These are phyloP conservation scores for Thymus quinquecostatus DNA, from an alignment of 257 asterid genomes.

Conservation along the genomic window DNA sequence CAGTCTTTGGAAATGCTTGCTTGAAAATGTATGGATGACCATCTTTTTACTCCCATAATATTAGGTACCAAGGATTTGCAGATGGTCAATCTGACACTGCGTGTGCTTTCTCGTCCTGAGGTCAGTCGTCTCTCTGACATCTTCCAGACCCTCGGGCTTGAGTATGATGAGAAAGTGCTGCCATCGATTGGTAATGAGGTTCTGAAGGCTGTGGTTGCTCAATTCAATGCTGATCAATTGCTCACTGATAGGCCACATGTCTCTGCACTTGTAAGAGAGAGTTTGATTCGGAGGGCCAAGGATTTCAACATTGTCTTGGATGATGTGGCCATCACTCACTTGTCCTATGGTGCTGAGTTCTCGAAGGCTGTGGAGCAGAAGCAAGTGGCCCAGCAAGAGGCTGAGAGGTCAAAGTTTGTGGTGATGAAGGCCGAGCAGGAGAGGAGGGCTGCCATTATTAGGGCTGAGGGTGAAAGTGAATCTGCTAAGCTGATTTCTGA, in stretches of 20 bases:
- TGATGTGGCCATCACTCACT: constrained; percentile 93
- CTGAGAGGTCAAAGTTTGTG: constrained; percentile 89
- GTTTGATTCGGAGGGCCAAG: constrained; percentile 79
- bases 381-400: constrained; percentile 99
- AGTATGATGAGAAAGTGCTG: constrained; percentile 91
- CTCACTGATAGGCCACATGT: constrained; percentile 94
- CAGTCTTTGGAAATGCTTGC: background rate
- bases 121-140: constrained; percentile 64
- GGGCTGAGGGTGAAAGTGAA: constrained; percentile 80
- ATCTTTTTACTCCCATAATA: background rate
- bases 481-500: constrained; percentile 77
- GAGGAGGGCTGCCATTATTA: constrained; percentile 69
- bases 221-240: constrained; percentile 91
- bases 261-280: constrained; percentile 87
- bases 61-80: constrained; percentile 95
- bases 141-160: constrained; percentile 85
- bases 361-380: constrained; percentile 97
- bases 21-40: background rate
- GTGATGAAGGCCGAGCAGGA: constrained; percentile 90
- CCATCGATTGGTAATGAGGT: constrained; percentile 96
- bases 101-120: constrained; percentile 92
- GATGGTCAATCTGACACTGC: constrained; percentile 92
- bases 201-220: constrained; percentile 89
- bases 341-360: constrained; percentile 89
- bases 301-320: constrained; percentile 88